phyloP scores from a whole-genome alignment of 129 eudicot species.

The Chrysanthemum lavandulifolium region DNA sequence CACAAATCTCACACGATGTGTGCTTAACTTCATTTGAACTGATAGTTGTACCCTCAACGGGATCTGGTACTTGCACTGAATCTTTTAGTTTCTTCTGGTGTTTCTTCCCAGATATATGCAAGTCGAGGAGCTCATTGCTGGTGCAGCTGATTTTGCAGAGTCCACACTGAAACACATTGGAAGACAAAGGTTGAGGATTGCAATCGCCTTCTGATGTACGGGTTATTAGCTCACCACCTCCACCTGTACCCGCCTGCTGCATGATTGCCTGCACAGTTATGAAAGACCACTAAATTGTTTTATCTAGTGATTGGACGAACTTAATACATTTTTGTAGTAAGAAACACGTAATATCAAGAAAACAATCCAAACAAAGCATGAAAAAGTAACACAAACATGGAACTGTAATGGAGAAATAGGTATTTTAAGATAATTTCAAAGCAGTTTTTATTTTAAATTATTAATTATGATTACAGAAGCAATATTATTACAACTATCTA shows the following conservation, averaged over 20 bases:
- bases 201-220: slow-evolving; percentile 4
- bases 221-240: not conserved
- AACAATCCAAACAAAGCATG: no score
- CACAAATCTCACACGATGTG: slow-evolving; percentile 33
- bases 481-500: no score
- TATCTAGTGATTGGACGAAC: no score
- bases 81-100: slow-evolving; percentile 34
- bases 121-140: slow-evolving; percentile 13
- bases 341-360: no score
- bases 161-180: slow-evolving; percentile 25
- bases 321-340: no score
- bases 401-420: no score
- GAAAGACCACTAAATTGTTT: no score
- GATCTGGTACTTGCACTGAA: not conserved
- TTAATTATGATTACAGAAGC: no score
- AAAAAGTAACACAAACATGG: no score
- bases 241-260: slow-evolving; percentile 3
- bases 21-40: slow-evolving; percentile 9
- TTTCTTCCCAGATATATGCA: slow-evolving; percentile 38
- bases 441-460: no score
- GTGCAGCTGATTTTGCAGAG: slow-evolving; percentile 43
- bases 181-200: not conserved
- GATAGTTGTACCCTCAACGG: not conserved
- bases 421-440: no score
- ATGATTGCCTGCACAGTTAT: slow-evolving; percentile 16